A percentile compares a stretch with the other conserved stretches of the same genome.
Evolutionary conservation across 1,284 basidiomycete species (phyloP).

Genomic region (Pseudozyma pruni): DNA sequence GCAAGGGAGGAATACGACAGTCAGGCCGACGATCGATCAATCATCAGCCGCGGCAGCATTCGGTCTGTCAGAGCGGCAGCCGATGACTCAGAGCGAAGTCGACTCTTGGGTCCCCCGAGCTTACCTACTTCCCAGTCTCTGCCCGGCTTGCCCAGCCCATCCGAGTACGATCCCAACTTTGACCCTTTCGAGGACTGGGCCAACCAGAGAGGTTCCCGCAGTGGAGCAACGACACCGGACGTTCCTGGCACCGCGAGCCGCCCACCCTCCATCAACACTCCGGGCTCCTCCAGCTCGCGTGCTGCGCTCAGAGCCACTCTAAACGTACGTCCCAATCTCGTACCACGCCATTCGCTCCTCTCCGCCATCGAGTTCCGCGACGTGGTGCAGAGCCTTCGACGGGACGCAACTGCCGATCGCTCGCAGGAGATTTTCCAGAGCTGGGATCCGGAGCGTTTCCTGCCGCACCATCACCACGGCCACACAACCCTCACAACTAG

Average conservation of each 20-base stretch:
- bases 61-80: slow-evolving; percentile 6
- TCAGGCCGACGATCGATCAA: slow-evolving; percentile 31
- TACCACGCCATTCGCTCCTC: slow-evolving; percentile 75
- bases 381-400: slow-evolving; percentile 81
- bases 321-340: slow-evolving; percentile 36
- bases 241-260: slow-evolving; percentile 12
- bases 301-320: slow-evolving; percentile 11
- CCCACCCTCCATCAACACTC: slow-evolving; percentile 27
- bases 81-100: slow-evolving; percentile 1
- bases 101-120: slow-evolving; percentile 14
- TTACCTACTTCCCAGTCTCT: slow-evolving; percentile 20
- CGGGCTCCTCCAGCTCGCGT: slow-evolving; percentile 25
- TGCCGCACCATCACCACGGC: slow-evolving; percentile 51
- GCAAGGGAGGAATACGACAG: slow-evolving; percentile 52
- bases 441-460: slow-evolving; percentile 57
- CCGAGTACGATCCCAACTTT: slow-evolving; percentile 57
- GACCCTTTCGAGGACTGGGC: slow-evolving; percentile 58
- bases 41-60: slow-evolving; percentile 21
- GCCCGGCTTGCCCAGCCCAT: slow-evolving; percentile 48
- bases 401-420: slow-evolving; percentile 65
- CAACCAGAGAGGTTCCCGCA: slow-evolving; percentile 13
- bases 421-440: slow-evolving; percentile 57
- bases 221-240: slow-evolving; percentile 26
- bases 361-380: slow-evolving; percentile 93
- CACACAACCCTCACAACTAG: slow-evolving; percentile 11